These are phyloP conservation scores for Gossypium schwendimanii DNA, from an alignment of 441 rosid genomes.

Conservation along the genomic window DNA sequence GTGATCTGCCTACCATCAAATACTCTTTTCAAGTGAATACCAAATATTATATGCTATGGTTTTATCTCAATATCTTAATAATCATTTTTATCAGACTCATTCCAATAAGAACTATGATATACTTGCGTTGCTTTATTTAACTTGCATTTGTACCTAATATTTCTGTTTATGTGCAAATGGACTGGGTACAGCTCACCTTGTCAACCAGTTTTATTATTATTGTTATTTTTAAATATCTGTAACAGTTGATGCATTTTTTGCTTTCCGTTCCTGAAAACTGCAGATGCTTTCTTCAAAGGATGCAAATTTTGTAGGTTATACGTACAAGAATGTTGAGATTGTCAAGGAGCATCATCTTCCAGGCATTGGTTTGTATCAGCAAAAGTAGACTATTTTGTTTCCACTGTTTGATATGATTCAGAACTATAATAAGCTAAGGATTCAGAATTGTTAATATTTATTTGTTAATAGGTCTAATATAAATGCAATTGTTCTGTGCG, in stretches of 20 bases:
- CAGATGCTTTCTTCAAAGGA: conserved; percentile 54
- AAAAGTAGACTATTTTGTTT: neutral
- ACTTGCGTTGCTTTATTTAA: neutral
- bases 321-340: conserved; percentile 49
- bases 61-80: neutral
- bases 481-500: neutral
- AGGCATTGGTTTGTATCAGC: conserved; percentile 37
- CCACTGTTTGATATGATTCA: neutral
- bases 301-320: conserved; percentile 48
- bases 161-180: neutral
- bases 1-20: neutral
- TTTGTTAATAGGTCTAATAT: conserved; percentile 6
- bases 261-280: conserved; percentile 12
- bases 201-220: neutral
- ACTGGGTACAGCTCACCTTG: neutral
- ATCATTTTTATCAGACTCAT: neutral
- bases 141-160: conserved; percentile 2
- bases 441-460: neutral
- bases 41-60: neutral
- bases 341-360: conserved; percentile 40
- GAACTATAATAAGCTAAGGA: neutral
- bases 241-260: neutral
- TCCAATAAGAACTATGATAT: neutral
- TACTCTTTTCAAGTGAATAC: neutral
- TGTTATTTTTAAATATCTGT: neutral